Conservation (phyloP, 306 rosid species). For the Trifolium repens region DNA sequence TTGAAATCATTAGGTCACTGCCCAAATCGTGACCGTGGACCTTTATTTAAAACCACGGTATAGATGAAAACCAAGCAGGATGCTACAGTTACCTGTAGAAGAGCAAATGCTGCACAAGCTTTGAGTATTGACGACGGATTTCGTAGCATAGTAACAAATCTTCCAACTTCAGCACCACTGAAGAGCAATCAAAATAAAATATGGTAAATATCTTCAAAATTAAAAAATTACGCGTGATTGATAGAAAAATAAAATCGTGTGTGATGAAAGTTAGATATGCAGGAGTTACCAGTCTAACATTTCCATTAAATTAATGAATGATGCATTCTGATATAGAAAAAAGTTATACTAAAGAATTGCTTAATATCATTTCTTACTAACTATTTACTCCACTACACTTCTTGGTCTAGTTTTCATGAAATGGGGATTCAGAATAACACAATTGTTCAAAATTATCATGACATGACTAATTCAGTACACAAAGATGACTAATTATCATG, state of each 20-base stretch:
- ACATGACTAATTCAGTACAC: background rate
- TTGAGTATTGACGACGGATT: constrained; percentile 87
- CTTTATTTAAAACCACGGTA: background rate
- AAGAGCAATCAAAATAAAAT: constrained; percentile 34
- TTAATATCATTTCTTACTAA: background rate
- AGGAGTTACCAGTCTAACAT: background rate
- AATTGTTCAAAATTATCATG: constrained; percentile 4
- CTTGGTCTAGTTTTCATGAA: background rate
- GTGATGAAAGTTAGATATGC: background rate
- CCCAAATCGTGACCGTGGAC: too few species aligned
- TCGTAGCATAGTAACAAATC: constrained; percentile 93
- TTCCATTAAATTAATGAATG: constrained; percentile 1
- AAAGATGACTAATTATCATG: background rate
- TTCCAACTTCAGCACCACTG: constrained; percentile 98
- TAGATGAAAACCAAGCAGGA: constrained; percentile 16
- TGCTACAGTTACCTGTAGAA: constrained; percentile 76
- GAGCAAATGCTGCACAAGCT: constrained; percentile 99
- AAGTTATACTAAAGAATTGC: background rate
- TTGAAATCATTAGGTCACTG: background rate
- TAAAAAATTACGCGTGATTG: background rate
- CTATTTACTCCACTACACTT: background rate
- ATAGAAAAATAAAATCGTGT: background rate
- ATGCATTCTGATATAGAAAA: background rate
- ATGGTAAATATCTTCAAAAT: constrained; percentile 3
- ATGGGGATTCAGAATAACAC: background rate